Conservation (phyloP, 805 yeast genomes). For the Saccharomyces eubayanus region DNA sequence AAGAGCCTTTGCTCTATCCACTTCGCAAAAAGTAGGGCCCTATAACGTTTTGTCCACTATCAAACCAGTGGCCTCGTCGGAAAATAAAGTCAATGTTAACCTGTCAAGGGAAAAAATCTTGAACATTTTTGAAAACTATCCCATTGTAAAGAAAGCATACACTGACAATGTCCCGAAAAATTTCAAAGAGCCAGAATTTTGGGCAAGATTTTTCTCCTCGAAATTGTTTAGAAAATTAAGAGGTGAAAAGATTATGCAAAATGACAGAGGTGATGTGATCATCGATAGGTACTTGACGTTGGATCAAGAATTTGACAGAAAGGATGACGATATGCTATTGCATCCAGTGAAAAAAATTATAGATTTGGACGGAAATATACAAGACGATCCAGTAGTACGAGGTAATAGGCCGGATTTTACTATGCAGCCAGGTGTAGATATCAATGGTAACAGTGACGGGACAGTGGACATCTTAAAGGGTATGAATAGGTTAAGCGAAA, state of each 20-base stretch:
- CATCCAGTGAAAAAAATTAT: constrained; percentile 58
- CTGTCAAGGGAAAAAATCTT: constrained; percentile 85
- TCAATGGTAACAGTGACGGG: constrained; percentile 48
- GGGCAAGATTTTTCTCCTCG: constrained; percentile 93
- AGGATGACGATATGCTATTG: constrained; percentile 35
- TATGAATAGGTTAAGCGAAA: constrained; percentile 79
- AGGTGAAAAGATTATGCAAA: constrained; percentile 74
- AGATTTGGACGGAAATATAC: constrained; percentile 73
- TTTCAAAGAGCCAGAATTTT: constrained; percentile 81
- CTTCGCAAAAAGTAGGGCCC: constrained; percentile 82
- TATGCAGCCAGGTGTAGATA: constrained; percentile 52
- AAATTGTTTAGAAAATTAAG: constrained; percentile 77
- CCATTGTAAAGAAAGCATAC: constrained; percentile 81
- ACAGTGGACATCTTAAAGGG: constrained; percentile 71
- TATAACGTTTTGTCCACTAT: constrained; percentile 90
- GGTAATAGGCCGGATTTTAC: constrained; percentile 87
- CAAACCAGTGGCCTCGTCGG: constrained; percentile 86
- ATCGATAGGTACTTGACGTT: constrained; percentile 74
- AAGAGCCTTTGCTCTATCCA: constrained; percentile 77
- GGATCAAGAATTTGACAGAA: constrained; percentile 50
- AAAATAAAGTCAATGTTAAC: constrained; percentile 87
- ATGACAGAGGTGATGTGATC: constrained; percentile 74
- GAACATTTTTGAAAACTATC: constrained; percentile 87
- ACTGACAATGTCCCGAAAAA: constrained; percentile 80
- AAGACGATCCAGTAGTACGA: constrained; percentile 63